Conservation (phyloP, 2,329 filamentous ascomycete species). For the Clarireedia monteithiana region DNA sequence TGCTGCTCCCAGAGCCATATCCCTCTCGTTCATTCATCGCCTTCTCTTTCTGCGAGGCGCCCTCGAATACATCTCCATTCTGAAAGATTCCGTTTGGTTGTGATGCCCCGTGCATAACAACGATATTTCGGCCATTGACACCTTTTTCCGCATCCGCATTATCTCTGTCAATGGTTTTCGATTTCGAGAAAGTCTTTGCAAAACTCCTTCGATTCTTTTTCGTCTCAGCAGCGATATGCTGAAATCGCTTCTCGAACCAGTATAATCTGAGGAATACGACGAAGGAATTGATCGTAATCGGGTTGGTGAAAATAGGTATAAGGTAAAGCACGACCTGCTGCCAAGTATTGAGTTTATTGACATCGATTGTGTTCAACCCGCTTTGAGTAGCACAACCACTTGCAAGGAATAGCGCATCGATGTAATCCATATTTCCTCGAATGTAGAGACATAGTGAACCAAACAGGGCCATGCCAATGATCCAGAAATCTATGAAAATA, state of each 20-base stretch:
- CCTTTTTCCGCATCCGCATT: slow-evolving; percentile 40
- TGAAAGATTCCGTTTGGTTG: slow-evolving; percentile 48
- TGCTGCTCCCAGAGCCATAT: slow-evolving; percentile 13
- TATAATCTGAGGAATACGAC: slow-evolving; percentile 91
- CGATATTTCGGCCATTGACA: slow-evolving; percentile 58
- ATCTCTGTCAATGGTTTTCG: slow-evolving; percentile 41
- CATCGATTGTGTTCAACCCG: slow-evolving; percentile 73
- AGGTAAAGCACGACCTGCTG: slow-evolving; percentile 69
- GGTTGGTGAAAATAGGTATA: slow-evolving; percentile 66
- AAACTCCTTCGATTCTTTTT: slow-evolving; percentile 56
- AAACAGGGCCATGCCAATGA: slow-evolving; percentile 64
- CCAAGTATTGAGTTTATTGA: slow-evolving; percentile 61
- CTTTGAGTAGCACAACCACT: slow-evolving; percentile 84
- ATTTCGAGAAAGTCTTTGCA: slow-evolving; percentile 51
- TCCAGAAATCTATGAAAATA: slow-evolving; percentile 58
- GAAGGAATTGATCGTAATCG: slow-evolving; percentile 74
- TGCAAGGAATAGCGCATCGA: slow-evolving; percentile 86
- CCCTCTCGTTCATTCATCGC: slow-evolving; percentile 14
- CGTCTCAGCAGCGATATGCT: slow-evolving; percentile 70
- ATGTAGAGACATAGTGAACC: slow-evolving; percentile 72
- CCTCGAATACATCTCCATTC: slow-evolving; percentile 42
- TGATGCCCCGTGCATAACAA: slow-evolving; percentile 52
- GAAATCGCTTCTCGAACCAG: slow-evolving; percentile 97
- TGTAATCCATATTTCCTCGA: slow-evolving; percentile 58
- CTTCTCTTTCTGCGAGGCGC: slow-evolving; percentile 9